These are phyloP conservation scores for Dictyostelium discoideum DNA, from an alignment of 78 protist species.

Conservation along the genomic window dicty_2.7 NC_007090.3:3926001-3926500, in stretches of 20 bases:
- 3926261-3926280: slow-evolving; percentile 42
- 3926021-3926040: not conserved
- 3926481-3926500: not conserved
- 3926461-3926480: not conserved
- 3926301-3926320: slow-evolving; percentile 63
- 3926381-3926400: slow-evolving; percentile 54
- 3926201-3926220: slow-evolving; percentile 53
- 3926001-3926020: slow-evolving; percentile 31
- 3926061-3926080: too few species aligned
- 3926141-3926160: slow-evolving; percentile 11
- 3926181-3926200: slow-evolving; percentile 73
- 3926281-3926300: slow-evolving; percentile 32
- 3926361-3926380: slow-evolving; percentile 65
- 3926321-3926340: slow-evolving; percentile 64
- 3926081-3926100: too few species aligned
- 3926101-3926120: too few species aligned
- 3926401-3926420: slow-evolving; percentile 73
- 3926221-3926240: slow-evolving; percentile 52
- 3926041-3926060: not conserved
- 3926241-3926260: slow-evolving; percentile 58
- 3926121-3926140: not conserved
- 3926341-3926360: slow-evolving; percentile 67
- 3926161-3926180: slow-evolving; percentile 69
- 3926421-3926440: slow-evolving; percentile 35
- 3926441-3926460: not conserved